Base-by-base conservation (phyloP, 2,329 filamentous ascomycete genomes). In the Trichophyton benhamiae region DNA sequence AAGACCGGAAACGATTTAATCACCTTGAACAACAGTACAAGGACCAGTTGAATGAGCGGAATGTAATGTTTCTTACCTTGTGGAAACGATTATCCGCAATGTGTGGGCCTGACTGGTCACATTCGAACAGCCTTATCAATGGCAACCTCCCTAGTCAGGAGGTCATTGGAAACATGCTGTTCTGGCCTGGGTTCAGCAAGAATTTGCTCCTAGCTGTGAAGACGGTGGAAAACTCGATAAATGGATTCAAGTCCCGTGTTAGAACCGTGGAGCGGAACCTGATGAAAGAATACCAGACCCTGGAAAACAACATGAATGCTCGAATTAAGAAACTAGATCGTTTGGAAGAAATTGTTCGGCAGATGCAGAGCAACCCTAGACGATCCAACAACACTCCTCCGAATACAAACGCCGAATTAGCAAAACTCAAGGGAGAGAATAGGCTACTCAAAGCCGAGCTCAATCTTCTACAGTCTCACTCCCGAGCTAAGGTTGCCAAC, bases 71-170 rank as follows among this genome's bases (percentile, higher is more conserved):
- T 17, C 82, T 96, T 22, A 82, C 85, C n/a, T 78, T 97, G 3
- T 99, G 94, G 94, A 92, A 92, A 65, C 83, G 88, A 53, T 81
- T 99, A 7, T 91, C 89, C 2, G 81, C 84, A 0, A 81, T 97
- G 49, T 97, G 94, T 68, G 94, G 94, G 9, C 82, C 85, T 0
- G 94, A 97, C 70, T 99, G 94, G 92, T 84, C 88, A 3, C 88
- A 96, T 72, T 85, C 87, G 68, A 91, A 97, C 73, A 87, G 87
- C 61, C 83, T 96, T 25, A 88, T 97, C 70, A 92, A 94, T 68
- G 89, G 91, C 20, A 88, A 92, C 63, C 77, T 95, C 5, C 90
- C 91, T 0, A 90, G 87, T 11, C 80, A 95, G 38, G 92, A 96
- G 69, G 86, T 91, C 13, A 88, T 99, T 64, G 85, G 86, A 0